These are phyloP conservation scores for Sclerotinia sclerotiorum DNA, from an alignment of 2,329 filamentous ascomycete species.

Conservation along the genomic window DNA sequence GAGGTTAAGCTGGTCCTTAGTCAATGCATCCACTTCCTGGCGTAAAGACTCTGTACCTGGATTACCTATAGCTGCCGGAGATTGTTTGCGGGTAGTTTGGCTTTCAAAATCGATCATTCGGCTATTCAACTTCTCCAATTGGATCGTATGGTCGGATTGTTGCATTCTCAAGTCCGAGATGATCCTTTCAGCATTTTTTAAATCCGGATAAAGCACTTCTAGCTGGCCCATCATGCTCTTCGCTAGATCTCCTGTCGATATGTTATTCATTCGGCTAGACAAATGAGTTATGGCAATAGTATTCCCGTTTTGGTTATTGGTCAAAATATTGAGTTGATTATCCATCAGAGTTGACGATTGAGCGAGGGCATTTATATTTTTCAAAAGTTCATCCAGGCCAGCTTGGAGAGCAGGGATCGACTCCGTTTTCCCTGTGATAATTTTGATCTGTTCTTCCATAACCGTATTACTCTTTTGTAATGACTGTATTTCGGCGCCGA, in stretches of 20 bases:
- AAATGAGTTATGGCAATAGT: constrained; percentile 14
- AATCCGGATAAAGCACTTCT: constrained; percentile 17
- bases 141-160: neutral
- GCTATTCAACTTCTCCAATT: neutral
- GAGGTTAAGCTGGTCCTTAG: neutral
- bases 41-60: constrained; percentile 9
- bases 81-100: neutral
- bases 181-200: neutral
- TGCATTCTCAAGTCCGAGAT: neutral
- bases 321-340: neutral
- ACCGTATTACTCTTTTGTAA: too few species aligned
- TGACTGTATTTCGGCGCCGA: neutral
- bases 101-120: neutral
- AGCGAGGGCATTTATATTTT: neutral
- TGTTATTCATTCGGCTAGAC: constrained; percentile 9
- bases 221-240: constrained; percentile 18
- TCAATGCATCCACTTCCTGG: constrained; percentile 13
- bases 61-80: neutral
- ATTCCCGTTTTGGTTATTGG: constrained; percentile 6
- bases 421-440: neutral
- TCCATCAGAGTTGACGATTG: neutral
- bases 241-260: constrained; percentile 15
- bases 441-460: neutral
- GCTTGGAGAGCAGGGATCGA: neutral
- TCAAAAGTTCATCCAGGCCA: neutral